Base-by-base conservation (phyloP, 345 rosid genomes). In the Chamaenerion angustifolium region DNA sequence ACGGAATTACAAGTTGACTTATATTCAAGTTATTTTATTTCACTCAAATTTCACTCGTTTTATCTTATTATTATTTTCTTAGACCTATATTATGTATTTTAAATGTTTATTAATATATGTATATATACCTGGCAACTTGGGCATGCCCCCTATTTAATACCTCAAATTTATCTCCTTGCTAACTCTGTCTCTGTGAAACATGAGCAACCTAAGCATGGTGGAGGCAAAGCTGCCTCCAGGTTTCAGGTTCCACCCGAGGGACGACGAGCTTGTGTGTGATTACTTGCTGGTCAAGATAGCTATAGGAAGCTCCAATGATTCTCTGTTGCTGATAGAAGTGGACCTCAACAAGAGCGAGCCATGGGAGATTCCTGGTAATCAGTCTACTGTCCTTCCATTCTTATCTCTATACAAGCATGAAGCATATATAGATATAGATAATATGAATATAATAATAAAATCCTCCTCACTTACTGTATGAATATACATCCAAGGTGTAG, bases 281-380 rank as follows among this genome's bases (percentile, higher is more conserved):
- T 90, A 86, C 73, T 71, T 90, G 73, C 67, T 80, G 74, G 70
- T 49, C 60, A 78, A 80, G 73, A 65, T 73, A 1, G 46, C 65
- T 52, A 1, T 13, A 37, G 45, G 37, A 31, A 14, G 52, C 37
- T 37, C 42, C 11, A 18, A 52, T 3, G 71, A 68, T 12, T 58
- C 71, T 19, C 66, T 71, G 52, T 69, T 83, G 55, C 37, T 90
- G 69, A 65, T 76, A 40, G 86, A 79, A 16, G 95, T 90, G 50
- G 92, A 90, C 64, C 94, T 83, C 69, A 90, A 90, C 87, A 86
- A 76, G 73, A 81, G 77, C 31, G 98, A 90, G 52, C 98, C 98
- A 48, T 90, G 98, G 98, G 92, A 90, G 42, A 66, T 90, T 60
- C 98, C 98, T 11, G 88, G 98, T 89, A 31, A 55, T 71, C 66